A percentile compares a stretch with the other conserved stretches of the same genome.
Conservation (phyloP, 2,329 filamentous ascomycete species). For the Scedosporium minutisporum region DNA sequence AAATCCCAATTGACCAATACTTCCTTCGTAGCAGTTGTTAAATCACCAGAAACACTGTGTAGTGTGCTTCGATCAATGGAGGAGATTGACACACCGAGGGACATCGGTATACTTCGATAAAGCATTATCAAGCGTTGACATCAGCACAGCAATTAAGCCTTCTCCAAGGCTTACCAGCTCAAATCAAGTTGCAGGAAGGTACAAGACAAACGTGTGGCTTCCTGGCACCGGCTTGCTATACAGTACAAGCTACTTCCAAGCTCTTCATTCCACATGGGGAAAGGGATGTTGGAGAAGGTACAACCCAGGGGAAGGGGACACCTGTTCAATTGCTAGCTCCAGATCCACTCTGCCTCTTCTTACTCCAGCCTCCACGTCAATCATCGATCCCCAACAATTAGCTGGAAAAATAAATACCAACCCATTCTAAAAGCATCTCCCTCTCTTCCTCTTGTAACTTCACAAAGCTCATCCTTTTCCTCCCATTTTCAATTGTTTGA, state of each 20-base stretch:
- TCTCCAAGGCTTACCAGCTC: too few species aligned
- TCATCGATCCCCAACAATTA: slow-evolving; percentile 7
- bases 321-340: slow-evolving; percentile 31
- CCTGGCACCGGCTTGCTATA: neutral
- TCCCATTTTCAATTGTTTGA: slow-evolving; percentile 7
- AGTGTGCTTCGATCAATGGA: too few species aligned
- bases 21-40: too few species aligned
- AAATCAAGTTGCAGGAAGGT: too few species aligned
- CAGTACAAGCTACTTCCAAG: neutral
- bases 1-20: too few species aligned
- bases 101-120: too few species aligned
- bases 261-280: slow-evolving; percentile 1
- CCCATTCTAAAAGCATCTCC: slow-evolving; percentile 11
- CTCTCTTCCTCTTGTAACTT: slow-evolving; percentile 14
- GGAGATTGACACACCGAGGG: too few species aligned
- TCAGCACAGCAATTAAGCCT: too few species aligned
- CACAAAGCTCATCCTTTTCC: slow-evolving; percentile 12
- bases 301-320: slow-evolving; percentile 24
- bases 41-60: too few species aligned
- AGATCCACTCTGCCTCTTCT: slow-evolving; percentile 9
- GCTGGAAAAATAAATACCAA: slow-evolving; percentile 24
- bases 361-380: slow-evolving; percentile 7
- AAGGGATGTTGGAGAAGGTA: neutral
- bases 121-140: too few species aligned
- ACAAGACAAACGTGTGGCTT: neutral